Conservation (phyloP, 75 land plant species). For the Cunninghamia lanceolata region DNA sequence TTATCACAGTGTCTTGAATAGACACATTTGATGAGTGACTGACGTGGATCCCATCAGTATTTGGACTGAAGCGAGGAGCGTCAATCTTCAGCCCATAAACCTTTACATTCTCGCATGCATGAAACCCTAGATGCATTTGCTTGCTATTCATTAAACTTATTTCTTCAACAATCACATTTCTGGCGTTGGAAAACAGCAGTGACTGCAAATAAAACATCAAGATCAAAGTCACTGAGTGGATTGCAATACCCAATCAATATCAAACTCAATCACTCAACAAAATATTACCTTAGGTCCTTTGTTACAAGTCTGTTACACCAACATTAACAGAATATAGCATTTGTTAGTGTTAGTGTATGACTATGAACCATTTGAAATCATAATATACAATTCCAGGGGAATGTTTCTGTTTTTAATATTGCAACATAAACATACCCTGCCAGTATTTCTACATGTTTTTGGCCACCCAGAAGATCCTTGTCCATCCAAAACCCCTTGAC, state of each 20-base stretch:
- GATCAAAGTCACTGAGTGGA: not conserved
- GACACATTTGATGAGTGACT: conserved; percentile 25
- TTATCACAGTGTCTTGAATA: conserved; percentile 26
- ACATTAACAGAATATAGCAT: too few relatives aligned
- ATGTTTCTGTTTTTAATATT: not conserved
- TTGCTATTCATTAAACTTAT: conserved; percentile 49
- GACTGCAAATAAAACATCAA: conserved; percentile 27
- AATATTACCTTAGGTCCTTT: not conserved
- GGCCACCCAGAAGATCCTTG: conserved; percentile 26
- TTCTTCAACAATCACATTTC: conserved; percentile 23
- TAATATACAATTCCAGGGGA: not conserved
- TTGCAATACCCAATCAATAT: too few relatives aligned
- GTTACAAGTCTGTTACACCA: not conserved
- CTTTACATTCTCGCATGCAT: conserved; percentile 30
- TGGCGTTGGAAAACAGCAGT: conserved; percentile 27
- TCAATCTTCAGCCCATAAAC: conserved; percentile 27
- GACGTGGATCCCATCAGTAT: conserved; percentile 79
- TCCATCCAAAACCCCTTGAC: conserved; percentile 35
- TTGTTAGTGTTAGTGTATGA: conserved; percentile 8
- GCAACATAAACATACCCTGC: not conserved
- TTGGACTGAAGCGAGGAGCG: conserved; percentile 59
- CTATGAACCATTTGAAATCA: too few relatives aligned
- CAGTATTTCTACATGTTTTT: not conserved
- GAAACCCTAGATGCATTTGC: conserved; percentile 44
- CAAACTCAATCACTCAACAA: not conserved